Evolutionary conservation across 164 flowering plant species (phyloP), one percentile per base, ranked within the genome.

Genomic region (Aristolochia fimbriata): DNA sequence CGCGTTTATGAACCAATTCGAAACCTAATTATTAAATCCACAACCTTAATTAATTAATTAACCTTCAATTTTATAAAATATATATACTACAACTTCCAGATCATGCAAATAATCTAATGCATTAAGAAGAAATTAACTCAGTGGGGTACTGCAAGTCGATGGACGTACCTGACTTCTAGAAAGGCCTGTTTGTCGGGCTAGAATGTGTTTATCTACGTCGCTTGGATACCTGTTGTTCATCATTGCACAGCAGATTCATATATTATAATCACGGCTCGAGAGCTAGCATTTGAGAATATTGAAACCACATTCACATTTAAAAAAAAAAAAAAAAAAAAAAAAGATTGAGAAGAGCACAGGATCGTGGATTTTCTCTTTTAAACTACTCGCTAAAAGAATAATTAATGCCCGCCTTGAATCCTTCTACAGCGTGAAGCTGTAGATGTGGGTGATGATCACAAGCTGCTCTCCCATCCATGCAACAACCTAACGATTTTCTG

Each of bases 1-100:
- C 25, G 98, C 96, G 48, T 89, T 92, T 25, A 92, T 92, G 68
- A 92, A 92, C 98, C 98, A 92, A 70, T 92, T 93, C 33, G 98
- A 89, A 7, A 93, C 98, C 98, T 93, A 72, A 23, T 20, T 23
- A 58, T 51, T 9, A 58, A 24, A 21, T 23, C 52, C 17, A 46
- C 22, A 21, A 22, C 21, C 49, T 37, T 2, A 48, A 12, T 15
- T 15, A 2, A 48, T 31, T 7, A 31, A 31, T 3, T 31, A 31
- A 31, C 7, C 3, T 31, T 3, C 7, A 7, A 31, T 31, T 31
- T 31, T 7, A 7, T 31, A 7, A 31, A 3, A 31, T 3, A 31
- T 31, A 31, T 31, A 31, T 3, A 31, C 37, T 3, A 31, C 7
- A 3, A 31, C 3, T 31, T 7, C 3, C 37, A 31, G 5, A 7